phyloP scores from a whole-genome alignment of 2,329 filamentous ascomycete species.

The Ilyonectria robusta region DNA sequence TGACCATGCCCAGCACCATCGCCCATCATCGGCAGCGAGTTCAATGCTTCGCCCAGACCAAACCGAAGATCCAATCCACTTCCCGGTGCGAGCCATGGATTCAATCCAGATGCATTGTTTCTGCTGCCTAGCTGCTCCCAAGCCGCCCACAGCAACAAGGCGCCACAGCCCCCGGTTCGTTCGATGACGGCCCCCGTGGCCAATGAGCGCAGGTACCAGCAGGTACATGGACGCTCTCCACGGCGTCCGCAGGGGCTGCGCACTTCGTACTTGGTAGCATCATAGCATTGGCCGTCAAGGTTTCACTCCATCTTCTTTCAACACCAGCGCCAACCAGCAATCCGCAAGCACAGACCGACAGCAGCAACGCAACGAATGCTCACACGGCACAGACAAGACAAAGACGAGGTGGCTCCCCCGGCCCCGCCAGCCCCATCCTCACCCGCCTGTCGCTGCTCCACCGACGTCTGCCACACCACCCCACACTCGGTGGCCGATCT shows the following conservation, averaged over 20 bases:
- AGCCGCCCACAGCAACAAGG: background rate
- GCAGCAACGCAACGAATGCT: background rate
- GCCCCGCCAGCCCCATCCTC: conserved; percentile 21
- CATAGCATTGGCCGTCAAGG: conserved; percentile 8
- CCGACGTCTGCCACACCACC: conserved; percentile 21
- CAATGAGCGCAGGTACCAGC: background rate
- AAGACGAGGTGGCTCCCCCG: background rate
- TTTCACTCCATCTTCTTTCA: conserved; percentile 20
- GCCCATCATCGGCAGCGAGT: background rate
- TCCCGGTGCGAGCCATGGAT: conserved; percentile 13
- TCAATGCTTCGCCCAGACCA: conserved; percentile 6
- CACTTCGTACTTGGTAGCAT: background rate
- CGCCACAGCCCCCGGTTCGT: background rate
- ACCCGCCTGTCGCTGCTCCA: conserved; percentile 20
- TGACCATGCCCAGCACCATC: background rate
- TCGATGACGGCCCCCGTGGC: background rate
- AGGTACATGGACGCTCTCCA: background rate
- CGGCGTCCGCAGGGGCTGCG: conserved; percentile 1
- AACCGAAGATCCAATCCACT: conserved; percentile 10
- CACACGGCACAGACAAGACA: background rate
- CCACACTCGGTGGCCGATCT: conserved; percentile 32
- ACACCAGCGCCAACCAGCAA: conserved; percentile 13
- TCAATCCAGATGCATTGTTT: conserved; percentile 24
- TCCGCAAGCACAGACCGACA: conserved; percentile 18
- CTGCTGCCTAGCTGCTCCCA: conserved; percentile 36